These are phyloP conservation scores for Claviceps sp. DNA, from an alignment of 2,329 filamentous ascomycete species.

Conservation along the genomic window DNA sequence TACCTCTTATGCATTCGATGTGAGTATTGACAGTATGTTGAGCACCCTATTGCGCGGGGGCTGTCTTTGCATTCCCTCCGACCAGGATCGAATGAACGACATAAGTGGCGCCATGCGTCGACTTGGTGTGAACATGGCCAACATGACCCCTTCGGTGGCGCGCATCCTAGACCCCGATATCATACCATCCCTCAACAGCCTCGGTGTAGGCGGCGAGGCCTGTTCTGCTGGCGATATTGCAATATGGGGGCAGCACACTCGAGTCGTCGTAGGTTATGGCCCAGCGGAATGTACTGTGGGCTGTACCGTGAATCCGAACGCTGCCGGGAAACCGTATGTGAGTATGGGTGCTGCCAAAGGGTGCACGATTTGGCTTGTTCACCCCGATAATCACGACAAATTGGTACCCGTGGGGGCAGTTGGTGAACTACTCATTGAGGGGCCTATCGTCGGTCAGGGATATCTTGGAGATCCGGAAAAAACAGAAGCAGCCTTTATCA, in stretches of 20 bases:
- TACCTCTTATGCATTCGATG: conserved; percentile 8
- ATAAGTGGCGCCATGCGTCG: conserved; percentile 26
- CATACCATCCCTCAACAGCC: background rate
- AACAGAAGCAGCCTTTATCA: conserved; percentile 30
- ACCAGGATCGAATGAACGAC: conserved; percentile 32
- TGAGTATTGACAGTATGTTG: conserved; percentile 3
- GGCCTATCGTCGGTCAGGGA: conserved; percentile 32
- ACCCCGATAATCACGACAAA: background rate
- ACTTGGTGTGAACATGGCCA: conserved; percentile 27
- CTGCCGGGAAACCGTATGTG: background rate
- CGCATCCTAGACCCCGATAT: background rate
- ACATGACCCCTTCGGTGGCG: conserved; percentile 26
- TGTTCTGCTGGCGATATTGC: conserved; percentile 2
- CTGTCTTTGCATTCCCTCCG: conserved; percentile 8
- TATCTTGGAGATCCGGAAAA: conserved; percentile 35
- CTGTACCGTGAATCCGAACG: background rate
- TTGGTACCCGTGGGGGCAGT: conserved; percentile 18
- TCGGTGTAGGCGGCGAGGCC: conserved; percentile 1
- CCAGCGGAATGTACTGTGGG: conserved; percentile 1
- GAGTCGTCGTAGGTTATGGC: conserved; percentile 1
- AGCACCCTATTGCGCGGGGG: conserved; percentile 3
- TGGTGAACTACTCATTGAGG: conserved; percentile 26
- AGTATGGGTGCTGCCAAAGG: conserved; percentile 2
- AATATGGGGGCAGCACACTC: background rate
- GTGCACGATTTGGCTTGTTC: conserved; percentile 2